Conservation (phyloP, 2,329 filamentous ascomycete genomes). For the Fusarium tricinctum region DNA sequence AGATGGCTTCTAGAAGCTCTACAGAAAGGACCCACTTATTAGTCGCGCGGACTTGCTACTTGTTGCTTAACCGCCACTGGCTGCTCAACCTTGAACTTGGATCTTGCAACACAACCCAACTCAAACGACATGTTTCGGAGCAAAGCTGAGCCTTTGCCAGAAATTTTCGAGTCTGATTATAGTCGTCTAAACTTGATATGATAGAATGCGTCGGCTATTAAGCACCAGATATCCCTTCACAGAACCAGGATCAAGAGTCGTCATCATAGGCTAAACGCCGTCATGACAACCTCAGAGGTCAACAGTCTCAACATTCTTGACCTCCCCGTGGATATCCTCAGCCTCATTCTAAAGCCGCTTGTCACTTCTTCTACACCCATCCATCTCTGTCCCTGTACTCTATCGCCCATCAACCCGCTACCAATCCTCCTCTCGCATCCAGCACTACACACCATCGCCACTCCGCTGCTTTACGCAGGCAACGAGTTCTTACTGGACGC, state of each 20-base stretch:
- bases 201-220: conserved; percentile 11
- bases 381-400: conserved; percentile 50
- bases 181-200: neutral
- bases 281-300: conserved; percentile 26
- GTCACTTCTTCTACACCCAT: conserved; percentile 47
- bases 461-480: conserved; percentile 52
- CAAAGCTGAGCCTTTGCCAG: neutral
- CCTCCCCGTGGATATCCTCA: conserved; percentile 53
- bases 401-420: conserved; percentile 44
- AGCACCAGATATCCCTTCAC: neutral
- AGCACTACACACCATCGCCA: conserved; percentile 52
- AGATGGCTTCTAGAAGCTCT: conserved; percentile 10
- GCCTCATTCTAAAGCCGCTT: conserved; percentile 51
- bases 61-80: conserved; percentile 15
- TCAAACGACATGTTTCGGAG: conserved; percentile 13
- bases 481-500: conserved; percentile 53
- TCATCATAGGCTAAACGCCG: conserved; percentile 11
- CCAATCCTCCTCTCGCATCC: conserved; percentile 53
- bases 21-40: conserved; percentile 18
- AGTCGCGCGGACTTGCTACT: neutral
- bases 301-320: conserved; percentile 52
- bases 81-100: conserved; percentile 7
- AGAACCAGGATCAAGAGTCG: neutral
- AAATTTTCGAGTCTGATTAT: no score
- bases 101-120: conserved; percentile 6